These are phyloP conservation scores for Penicillium lagena DNA, from an alignment of 495 filamentous ascomycete genomes.

Conservation along the genomic window DNA sequence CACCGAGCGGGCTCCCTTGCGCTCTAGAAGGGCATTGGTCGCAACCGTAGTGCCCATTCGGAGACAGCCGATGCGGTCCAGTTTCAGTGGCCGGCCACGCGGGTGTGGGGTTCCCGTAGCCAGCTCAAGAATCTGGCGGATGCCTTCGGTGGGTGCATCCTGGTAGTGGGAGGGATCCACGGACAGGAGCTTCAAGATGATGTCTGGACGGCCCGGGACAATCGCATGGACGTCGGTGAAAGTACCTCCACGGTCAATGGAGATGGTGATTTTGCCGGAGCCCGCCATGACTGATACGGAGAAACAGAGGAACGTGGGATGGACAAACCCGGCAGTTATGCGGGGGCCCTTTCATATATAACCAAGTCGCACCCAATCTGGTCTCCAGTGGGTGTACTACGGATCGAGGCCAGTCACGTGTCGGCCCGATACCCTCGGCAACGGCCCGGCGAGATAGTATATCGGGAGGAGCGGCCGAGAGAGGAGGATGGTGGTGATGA, in stretches of 20 bases:
- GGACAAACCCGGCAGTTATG: too few species aligned
- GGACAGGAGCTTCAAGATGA: slow-evolving; percentile 85
- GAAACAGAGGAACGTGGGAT: neutral
- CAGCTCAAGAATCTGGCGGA: slow-evolving; percentile 79
- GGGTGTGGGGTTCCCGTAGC: slow-evolving; percentile 72
- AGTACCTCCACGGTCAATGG: slow-evolving; percentile 55
- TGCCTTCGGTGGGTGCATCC: slow-evolving; percentile 86
- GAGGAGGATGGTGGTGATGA: neutral
- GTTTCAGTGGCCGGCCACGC: slow-evolving; percentile 76
- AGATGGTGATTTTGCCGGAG: slow-evolving; percentile 33
- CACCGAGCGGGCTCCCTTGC: slow-evolving; percentile 89
- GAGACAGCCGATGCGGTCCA: slow-evolving; percentile 72
- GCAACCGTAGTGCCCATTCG: slow-evolving; percentile 89
- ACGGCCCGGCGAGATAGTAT: too few species aligned
- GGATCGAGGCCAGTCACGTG: slow-evolving; percentile 17
- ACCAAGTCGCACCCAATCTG: neutral
- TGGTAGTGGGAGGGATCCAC: slow-evolving; percentile 84
- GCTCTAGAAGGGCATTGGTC: slow-evolving; percentile 85
- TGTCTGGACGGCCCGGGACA: slow-evolving; percentile 52
- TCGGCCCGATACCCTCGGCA: slow-evolving; percentile 21
- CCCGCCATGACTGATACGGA: slow-evolving; percentile 15
- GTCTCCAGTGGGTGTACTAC: too few species aligned
- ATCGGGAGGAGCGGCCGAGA: slow-evolving; percentile 18
- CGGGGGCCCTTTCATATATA: slow-evolving; percentile 2
- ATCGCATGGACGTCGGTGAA: slow-evolving; percentile 60